Percentiles rank a stretch among this genome's conserved stretches.
Conservation (phyloP, 768 basidiomycete genomes). For the Hygrophorus pudorinus region DNA sequence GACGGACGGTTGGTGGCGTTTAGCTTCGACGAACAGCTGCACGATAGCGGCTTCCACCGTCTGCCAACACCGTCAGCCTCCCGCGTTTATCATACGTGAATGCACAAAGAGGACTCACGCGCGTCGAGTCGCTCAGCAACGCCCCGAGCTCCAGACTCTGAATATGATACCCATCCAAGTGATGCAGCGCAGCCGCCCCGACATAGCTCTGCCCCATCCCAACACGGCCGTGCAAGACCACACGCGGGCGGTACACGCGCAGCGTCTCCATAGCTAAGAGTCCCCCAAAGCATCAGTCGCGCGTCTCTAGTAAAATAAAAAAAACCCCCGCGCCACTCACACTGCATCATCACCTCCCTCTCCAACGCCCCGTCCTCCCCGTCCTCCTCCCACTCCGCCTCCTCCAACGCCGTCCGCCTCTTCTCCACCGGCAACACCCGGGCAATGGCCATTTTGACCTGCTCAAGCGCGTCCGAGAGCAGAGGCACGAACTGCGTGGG, state of each 20-base stretch:
- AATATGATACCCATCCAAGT: slow-evolving; percentile 91
- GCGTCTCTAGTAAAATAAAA: background rate
- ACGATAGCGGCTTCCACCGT: slow-evolving; percentile 88
- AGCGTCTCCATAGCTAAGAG: slow-evolving; percentile 79
- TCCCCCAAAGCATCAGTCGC: slow-evolving; percentile 8
- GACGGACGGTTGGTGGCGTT: slow-evolving; percentile 92
- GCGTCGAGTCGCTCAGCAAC: slow-evolving; percentile 78
- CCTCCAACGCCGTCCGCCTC: slow-evolving; percentile 78
- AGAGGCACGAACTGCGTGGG: slow-evolving; percentile 80
- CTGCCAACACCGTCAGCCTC: slow-evolving; percentile 26
- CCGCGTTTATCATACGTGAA: background rate
- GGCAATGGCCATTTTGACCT: slow-evolving; percentile 61
- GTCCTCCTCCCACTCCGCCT: slow-evolving; percentile 86
- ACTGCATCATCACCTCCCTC: slow-evolving; percentile 80
- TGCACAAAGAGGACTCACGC: slow-evolving; percentile 46
- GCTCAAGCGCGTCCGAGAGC: slow-evolving; percentile 56
- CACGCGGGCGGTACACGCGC: slow-evolving; percentile 81
- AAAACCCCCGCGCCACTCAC: slow-evolving; percentile 30
- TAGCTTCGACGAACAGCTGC: slow-evolving; percentile 93
- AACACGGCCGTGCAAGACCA: slow-evolving; percentile 66
- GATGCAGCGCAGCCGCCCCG: slow-evolving; percentile 85
- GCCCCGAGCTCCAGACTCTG: slow-evolving; percentile 90
- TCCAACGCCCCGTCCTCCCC: slow-evolving; percentile 79
- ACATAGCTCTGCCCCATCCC: slow-evolving; percentile 92
- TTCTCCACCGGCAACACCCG: slow-evolving; percentile 75